These are phyloP conservation scores for Aspergillus bertholletiae DNA, from an alignment of 495 filamentous ascomycete species.

Conservation along the genomic window DNA sequence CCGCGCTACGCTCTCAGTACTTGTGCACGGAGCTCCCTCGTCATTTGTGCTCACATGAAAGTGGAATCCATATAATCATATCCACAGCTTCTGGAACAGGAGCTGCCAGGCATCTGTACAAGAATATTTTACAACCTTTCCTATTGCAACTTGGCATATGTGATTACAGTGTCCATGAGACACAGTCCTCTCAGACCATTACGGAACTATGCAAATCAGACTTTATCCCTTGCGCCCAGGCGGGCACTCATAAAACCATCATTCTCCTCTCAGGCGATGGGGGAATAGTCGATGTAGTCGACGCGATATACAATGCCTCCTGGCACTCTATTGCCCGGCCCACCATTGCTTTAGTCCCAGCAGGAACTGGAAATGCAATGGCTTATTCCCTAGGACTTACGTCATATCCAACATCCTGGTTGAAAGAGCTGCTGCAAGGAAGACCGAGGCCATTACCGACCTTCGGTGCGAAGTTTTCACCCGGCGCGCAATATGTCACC, in stretches of 20 bases:
- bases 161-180: constrained; percentile 50
- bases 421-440: constrained; percentile 44
- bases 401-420: constrained; percentile 18
- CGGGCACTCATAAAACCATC: constrained; percentile 52
- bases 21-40: constrained; percentile 18
- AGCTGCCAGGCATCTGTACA: constrained; percentile 53
- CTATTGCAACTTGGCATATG: constrained; percentile 43
- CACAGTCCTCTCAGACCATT: constrained; percentile 56
- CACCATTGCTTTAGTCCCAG: constrained; percentile 62
- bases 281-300: constrained; percentile 73
- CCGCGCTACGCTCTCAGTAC: constrained; percentile 15
- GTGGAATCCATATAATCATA: constrained; percentile 61
- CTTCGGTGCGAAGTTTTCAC: constrained; percentile 64
- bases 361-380: constrained; percentile 89
- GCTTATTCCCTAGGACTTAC: constrained; percentile 60
- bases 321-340: constrained; percentile 31
- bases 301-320: constrained; percentile 46
- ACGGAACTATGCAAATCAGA: constrained; percentile 51
- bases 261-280: constrained; percentile 85
- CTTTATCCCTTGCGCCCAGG: constrained; percentile 45
- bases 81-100: constrained; percentile 72
- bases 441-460: constrained; percentile 42
- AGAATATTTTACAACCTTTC: constrained; percentile 54
- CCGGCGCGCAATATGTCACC: constrained; percentile 47
- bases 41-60: constrained; percentile 15